Evolutionary conservation across 164 flowering plant species (phyloP).

Genomic region (Buxus sempervirens): DNA sequence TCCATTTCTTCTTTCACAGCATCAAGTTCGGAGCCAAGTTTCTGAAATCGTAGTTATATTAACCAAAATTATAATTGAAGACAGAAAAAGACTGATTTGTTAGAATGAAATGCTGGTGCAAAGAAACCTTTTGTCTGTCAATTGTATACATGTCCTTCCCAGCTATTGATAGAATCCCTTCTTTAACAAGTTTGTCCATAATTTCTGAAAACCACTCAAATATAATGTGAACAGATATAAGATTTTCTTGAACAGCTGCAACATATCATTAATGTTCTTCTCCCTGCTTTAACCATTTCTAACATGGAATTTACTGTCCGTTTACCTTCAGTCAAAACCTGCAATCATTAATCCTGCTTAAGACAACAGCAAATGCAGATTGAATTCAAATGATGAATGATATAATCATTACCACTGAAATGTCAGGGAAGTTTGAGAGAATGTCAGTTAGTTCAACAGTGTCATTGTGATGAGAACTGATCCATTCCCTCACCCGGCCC

Average conservation of each 20-base stretch:
- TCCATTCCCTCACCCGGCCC: slow-evolving; percentile 70
- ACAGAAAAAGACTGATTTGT: neutral
- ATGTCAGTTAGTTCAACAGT: slow-evolving; percentile 65
- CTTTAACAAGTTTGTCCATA: slow-evolving; percentile 65
- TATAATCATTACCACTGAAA: slow-evolving; percentile 53
- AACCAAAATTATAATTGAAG: neutral
- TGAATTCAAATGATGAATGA: neutral
- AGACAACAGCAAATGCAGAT: neutral
- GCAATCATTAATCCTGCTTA: slow-evolving; percentile 19
- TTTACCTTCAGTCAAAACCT: slow-evolving; percentile 85
- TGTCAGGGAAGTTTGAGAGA: slow-evolving; percentile 79
- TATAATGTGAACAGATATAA: neutral
- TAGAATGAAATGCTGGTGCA: neutral
- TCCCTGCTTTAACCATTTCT: slow-evolving; percentile 5
- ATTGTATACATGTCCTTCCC: slow-evolving; percentile 58
- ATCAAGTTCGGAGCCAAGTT: slow-evolving; percentile 36
- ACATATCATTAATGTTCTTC: neutral
- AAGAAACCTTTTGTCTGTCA: slow-evolving; percentile 49
- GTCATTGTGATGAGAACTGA: slow-evolving; percentile 47
- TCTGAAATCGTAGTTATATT: slow-evolving; percentile 26
- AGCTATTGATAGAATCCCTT: slow-evolving; percentile 49
- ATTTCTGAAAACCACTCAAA: slow-evolving; percentile 46
- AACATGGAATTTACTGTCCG: slow-evolving; percentile 6
- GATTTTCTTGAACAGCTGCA: neutral
- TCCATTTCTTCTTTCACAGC: slow-evolving; percentile 73